A percentile compares a stretch with the other conserved stretches of the same genome.
phyloP scores from a whole-genome alignment of 345 rosid genomes.

The Acer saccharum region DNA sequence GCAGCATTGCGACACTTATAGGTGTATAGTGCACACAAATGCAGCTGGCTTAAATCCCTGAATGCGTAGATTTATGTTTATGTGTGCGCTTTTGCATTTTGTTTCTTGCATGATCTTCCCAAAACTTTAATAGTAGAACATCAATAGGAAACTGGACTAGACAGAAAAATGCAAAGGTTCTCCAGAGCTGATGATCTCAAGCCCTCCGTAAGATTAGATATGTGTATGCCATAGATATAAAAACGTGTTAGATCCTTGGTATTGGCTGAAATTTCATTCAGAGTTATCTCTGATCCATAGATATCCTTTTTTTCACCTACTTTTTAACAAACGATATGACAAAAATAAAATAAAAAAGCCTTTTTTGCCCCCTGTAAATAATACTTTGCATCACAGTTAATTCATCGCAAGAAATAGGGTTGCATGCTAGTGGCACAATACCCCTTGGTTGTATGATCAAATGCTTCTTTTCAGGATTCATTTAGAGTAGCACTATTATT shows the following conservation, averaged over 20 bases:
- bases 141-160: neutral
- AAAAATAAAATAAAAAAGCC: neutral
- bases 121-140: neutral
- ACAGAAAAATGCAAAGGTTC: neutral
- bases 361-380: neutral
- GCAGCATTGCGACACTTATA: neutral
- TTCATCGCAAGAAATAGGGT: neutral
- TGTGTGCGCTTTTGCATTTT: neutral
- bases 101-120: neutral
- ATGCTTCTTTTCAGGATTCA: neutral
- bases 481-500: neutral
- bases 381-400: neutral
- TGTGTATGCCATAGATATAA: neutral
- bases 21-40: neutral
- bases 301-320: neutral
- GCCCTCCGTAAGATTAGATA: neutral
- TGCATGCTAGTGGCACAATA: conserved; percentile 10
- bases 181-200: neutral
- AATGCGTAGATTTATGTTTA: neutral
- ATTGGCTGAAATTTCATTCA: neutral
- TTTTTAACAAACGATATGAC: neutral
- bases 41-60: neutral
- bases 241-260: neutral
- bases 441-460: neutral
- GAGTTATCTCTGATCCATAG: neutral